Percentiles rank a stretch among this genome's conserved stretches.
Conservation (phyloP, 2,329 filamentous ascomycete genomes). For the Malbranchea zuffiana region DNA sequence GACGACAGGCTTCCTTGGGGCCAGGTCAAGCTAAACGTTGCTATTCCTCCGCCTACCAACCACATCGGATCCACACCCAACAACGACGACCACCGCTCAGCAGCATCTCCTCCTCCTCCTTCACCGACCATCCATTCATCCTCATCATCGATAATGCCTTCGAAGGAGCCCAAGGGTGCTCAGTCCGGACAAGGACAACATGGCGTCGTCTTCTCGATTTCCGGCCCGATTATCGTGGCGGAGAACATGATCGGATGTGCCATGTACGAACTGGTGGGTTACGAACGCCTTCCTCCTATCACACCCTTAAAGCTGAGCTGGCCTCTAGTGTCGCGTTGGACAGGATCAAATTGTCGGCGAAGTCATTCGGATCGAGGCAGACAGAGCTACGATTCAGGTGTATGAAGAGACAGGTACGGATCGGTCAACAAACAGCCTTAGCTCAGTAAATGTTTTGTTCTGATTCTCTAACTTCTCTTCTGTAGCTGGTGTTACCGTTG, state of each 20-base stretch:
- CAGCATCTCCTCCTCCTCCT: conserved; percentile 30
- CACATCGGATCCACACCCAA: neutral
- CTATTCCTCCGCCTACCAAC: conserved; percentile 1
- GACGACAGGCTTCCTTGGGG: conserved; percentile 32
- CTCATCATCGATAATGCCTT: conserved; percentile 31
- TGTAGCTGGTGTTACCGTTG: conserved; percentile 77
- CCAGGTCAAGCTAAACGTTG: neutral
- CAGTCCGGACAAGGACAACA: conserved; percentile 43
- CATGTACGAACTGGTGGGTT: conserved; percentile 92
- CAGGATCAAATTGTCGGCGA: conserved; percentile 88
- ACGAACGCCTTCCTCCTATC: neutral
- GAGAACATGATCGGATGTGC: conserved; percentile 98
- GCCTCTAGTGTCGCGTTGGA: conserved; percentile 69
- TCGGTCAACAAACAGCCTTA: neutral
- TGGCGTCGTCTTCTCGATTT: conserved; percentile 62
- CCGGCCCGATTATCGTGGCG: conserved; percentile 83
- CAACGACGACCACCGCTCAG: conserved; percentile 27
- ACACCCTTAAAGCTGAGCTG: neutral
- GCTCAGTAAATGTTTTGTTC: conserved; percentile 1
- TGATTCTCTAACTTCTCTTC: neutral
- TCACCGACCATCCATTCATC: conserved; percentile 26
- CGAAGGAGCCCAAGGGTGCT: conserved; percentile 34
- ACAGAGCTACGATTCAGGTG: conserved; percentile 95
- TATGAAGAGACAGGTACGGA: conserved; percentile 91
- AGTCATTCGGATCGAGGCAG: conserved; percentile 92